Base-by-base conservation (phyloP, 257 asterid species). In the Nicotiana knightiana region DNA sequence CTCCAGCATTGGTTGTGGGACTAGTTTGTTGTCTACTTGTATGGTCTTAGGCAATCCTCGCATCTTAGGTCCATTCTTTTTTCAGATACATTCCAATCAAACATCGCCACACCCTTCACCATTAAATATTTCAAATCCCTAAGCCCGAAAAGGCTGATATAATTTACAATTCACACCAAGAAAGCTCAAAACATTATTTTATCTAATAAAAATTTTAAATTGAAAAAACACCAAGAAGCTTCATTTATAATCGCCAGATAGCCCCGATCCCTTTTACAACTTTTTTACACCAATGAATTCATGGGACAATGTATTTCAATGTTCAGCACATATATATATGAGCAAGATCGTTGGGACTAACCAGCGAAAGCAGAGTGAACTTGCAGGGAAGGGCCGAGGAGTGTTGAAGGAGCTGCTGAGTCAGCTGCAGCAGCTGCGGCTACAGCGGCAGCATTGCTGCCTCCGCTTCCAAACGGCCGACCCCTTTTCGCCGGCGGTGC, bases 301-400 rank as follows among this genome's bases (percentile, higher is more conserved):
- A 17, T 9, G 30, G 4, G 18, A 4, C 12, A 37, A 67, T 8
- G 54, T 37, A 67, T 9, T 35, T 6, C 37, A 3, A 6, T n/a
- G 24, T 32, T 66, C 16, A 33, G 3, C 33, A 66, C 8, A 9
- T 43, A 70, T 43, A 21, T 43, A 43, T 21, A 11, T 15, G 21
- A 21, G 21, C 30, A 70, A 75, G 79, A 75, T 75, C 54, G 32
- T 70, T 43, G 51, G 68, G 62, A 85, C 43, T 83, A 85, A 93
- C 99, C 99, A 55, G 99, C 97, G 81, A 95, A 92, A 55, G 97
- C 94, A 57, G 99, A 91, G 85, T 92, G 97, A 48, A 93, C 97
- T 81, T 93, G 97, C 6, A 95, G 91, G 35, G 99, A 95, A 13
- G 99, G 98, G 12, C 99, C 99, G 80, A 95, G 93, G 53, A 95